Conservation (phyloP, 176 grass and related monocot species). For the Cocos nucifera region DNA sequence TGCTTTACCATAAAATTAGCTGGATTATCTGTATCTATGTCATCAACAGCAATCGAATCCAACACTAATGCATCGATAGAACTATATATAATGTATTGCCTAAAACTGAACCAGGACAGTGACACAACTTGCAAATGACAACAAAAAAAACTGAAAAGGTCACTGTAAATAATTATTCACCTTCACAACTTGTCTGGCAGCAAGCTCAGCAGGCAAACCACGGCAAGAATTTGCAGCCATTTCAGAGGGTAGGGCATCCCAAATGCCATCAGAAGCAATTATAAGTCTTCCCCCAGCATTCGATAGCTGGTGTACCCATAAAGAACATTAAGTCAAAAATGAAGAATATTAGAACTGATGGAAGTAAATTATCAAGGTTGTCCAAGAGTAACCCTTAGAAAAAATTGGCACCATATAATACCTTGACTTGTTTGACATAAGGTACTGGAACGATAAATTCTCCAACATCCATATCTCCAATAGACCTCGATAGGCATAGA, state of each 20-base stretch:
- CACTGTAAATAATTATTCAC: constrained; percentile 23
- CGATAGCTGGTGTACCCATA: constrained; percentile 42
- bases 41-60: no score
- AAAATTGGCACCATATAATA: constrained; percentile 1
- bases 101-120: not conserved
- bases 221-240: constrained; percentile 75
- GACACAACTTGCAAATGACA: no score
- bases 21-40: no score
- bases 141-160: no score
- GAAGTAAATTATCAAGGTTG: no score
- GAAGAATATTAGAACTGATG: not conserved
- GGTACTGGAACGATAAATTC: constrained; percentile 96
- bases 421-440: constrained; percentile 98
- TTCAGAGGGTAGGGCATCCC: constrained; percentile 88
- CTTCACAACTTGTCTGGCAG: constrained; percentile 93
- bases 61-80: no score
- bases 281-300: constrained; percentile 86
- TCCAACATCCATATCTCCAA: constrained; percentile 94
- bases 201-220: constrained; percentile 87
- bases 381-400: not conserved
- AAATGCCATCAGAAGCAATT: constrained; percentile 96
- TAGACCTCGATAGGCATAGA: constrained; percentile 85
- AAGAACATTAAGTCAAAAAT: constrained; percentile 4
- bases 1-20: no score
- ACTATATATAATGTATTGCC: not conserved